A percentile compares a stretch with the other conserved stretches of the same genome.
Conservation (phyloP, 768 basidiomycete species). For the Lactifluus rugatus region DNA sequence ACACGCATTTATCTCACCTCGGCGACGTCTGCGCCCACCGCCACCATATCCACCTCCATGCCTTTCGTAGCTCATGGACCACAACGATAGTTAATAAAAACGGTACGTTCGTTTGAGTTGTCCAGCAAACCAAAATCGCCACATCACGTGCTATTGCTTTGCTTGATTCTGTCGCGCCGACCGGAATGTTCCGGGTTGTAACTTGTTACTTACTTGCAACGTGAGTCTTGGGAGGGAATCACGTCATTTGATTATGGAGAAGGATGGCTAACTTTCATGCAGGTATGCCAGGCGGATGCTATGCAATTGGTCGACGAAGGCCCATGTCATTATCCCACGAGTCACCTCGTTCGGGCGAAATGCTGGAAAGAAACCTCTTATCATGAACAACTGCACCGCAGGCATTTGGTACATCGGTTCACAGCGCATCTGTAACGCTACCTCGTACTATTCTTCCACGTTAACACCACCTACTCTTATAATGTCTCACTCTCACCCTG, state of each 20-base stretch:
- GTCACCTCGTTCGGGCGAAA: constrained; percentile 1
- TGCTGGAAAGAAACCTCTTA: not conserved
- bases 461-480: not conserved
- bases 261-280: not conserved
- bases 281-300: constrained; percentile 65
- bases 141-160: not conserved
- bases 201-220: too few species aligned
- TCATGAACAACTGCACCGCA: not conserved
- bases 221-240: constrained; percentile 8
- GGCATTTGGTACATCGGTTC: not conserved
- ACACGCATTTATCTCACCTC: constrained; percentile 20
- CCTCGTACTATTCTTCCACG: not conserved
- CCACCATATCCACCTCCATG: constrained; percentile 27
- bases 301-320: constrained; percentile 50
- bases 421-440: not conserved
- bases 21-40: constrained; percentile 21
- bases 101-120: not conserved
- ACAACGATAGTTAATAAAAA: constrained; percentile 7
- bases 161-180: not conserved
- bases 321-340: constrained; percentile 33
- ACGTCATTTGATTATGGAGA: constrained; percentile 20
- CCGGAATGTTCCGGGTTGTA: constrained; percentile 2
- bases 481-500: not conserved
- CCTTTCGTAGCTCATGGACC: constrained; percentile 61
- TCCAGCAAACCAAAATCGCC: not conserved